Base-by-base conservation (phyloP, 805 yeast genomes). In the Kuraishia cidri region DNA sequence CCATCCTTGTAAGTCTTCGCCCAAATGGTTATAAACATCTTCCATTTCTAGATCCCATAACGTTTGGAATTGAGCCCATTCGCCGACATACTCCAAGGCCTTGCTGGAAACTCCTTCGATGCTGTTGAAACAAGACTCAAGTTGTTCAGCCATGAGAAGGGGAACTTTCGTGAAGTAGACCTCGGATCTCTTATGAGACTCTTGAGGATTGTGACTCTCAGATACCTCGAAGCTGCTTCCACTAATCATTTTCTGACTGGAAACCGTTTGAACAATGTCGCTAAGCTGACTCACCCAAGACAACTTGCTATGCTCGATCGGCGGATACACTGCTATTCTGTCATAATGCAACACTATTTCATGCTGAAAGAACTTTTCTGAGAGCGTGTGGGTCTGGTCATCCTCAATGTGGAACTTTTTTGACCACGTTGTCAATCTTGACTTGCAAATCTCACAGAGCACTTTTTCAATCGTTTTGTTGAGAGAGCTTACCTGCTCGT, bases 21-120 rank as follows among this genome's bases (percentile, higher is more conserved):
- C 60, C 3, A 73, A 45, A 7, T 41, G 33, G 2, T 40, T 37
- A 16, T 52, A 52, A 3, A 74, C 64, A 0, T 58, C 59, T 2
- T 61, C 64, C 0, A 66, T 42, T 10, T 64, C 59, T 7, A 78
- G 43, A 38, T 70, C 76, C 84, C 87, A 78, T 4, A 81, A 48
- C 1, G 65, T 50, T 45, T 77, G 81, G 18, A 79, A 58, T 14
- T 52, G 54, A 2, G 46, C 43, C 94, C 94, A 83, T 12, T 58
- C 56, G 1, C 44, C 34, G 12, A 69, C 50, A 41, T 75, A 77
- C 0, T 12, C 32, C 0, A 42, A 29, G 0, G 71, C 65, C 3
- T 47, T 36, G 0, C 29, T 24, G 13, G 58, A 45, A 4, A 55
- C 36, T 0, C 14, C 15, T n/a, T 69, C 71, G 5, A 74, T 46